These are phyloP conservation scores for Trametes cinnabarina DNA, from an alignment of 768 basidiomycete species.

Conservation along the genomic window DNA sequence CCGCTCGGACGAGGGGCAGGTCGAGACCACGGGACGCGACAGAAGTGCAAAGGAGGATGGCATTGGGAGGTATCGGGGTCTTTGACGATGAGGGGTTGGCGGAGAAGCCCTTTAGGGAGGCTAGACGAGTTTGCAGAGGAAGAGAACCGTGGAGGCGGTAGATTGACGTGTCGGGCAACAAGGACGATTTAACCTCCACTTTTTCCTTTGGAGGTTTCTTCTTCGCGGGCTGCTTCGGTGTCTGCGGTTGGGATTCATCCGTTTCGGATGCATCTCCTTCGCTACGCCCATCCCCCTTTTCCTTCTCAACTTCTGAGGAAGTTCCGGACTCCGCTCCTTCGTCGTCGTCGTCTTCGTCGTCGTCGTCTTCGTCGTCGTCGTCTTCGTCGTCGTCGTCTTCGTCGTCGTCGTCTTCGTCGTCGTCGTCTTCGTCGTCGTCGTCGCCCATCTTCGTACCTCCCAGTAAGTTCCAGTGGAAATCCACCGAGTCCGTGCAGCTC, in stretches of 20 bases:
- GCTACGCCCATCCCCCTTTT: conserved; percentile 6
- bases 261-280: conserved; percentile 11
- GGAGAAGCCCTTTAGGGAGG: conserved; percentile 82
- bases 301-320: neutral
- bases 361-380: conserved; percentile 77
- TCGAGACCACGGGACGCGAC: conserved; percentile 99
- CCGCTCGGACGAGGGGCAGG: conserved; percentile 88
- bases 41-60: conserved; percentile 91
- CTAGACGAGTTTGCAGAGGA: conserved; percentile 73
- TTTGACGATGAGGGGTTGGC: conserved; percentile 33
- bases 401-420: conserved; percentile 29
- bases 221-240: conserved; percentile 20
- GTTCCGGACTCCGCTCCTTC: conserved; percentile 2
- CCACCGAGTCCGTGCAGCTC: conserved; percentile 96
- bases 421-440: conserved; percentile 29
- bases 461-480: conserved; percentile 90
- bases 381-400: conserved; percentile 31
- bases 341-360: conserved; percentile 31
- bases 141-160: conserved; percentile 94
- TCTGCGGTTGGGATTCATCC: conserved; percentile 24
- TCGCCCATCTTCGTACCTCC: conserved; percentile 68
- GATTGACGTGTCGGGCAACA: conserved; percentile 79
- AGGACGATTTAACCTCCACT: conserved; percentile 62
- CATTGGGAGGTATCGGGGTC: conserved; percentile 35
- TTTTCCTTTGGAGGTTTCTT: conserved; percentile 33